These are phyloP conservation scores for Amanita brunnescens DNA, from an alignment of 768 basidiomycete species.

Conservation along the genomic window DNA sequence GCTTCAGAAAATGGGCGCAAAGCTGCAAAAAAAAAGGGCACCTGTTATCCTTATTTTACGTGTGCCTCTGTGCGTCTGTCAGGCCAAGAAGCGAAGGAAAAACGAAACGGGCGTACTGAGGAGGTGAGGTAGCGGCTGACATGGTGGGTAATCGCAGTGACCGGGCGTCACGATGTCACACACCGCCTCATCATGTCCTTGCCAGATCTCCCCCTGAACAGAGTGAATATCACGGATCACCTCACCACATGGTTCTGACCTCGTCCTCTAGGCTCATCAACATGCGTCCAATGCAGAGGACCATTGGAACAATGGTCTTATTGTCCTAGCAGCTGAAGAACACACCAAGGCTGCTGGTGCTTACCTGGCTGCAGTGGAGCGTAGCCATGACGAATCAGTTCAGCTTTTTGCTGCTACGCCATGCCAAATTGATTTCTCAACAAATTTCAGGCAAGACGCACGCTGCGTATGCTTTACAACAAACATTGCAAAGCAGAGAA, in stretches of 20 bases:
- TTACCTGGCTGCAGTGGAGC: conserved; percentile 64
- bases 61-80: conserved; percentile 25
- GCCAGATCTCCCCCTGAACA: conserved; percentile 7
- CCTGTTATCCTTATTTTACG: conserved; percentile 80
- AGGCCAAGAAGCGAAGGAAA: neutral
- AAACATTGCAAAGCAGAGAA: conserved; percentile 65
- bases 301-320: conserved; percentile 51
- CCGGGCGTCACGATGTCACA: neutral
- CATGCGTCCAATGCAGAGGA: conserved; percentile 80
- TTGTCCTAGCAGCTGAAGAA: conserved; percentile 66
- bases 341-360: conserved; percentile 71
- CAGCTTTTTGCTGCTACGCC: conserved; percentile 15
- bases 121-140: conserved; percentile 35
- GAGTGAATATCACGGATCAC: neutral
- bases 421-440: conserved; percentile 1
- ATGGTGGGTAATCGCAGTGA: conserved; percentile 17
- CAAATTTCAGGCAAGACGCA: conserved; percentile 58
- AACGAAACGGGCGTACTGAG: conserved; percentile 28
- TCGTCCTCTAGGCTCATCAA: conserved; percentile 55
- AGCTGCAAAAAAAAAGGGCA: conserved; percentile 18
- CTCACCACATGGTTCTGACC: conserved; percentile 6
- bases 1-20: neutral
- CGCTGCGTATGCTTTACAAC: conserved; percentile 64
- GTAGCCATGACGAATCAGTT: conserved; percentile 68
- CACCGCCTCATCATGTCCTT: conserved; percentile 1